Percentiles rank a stretch among this genome's conserved stretches.
These are phyloP conservation scores for Botryotinia globosa DNA, from an alignment of 2,329 filamentous ascomycete species.

Conservation along the genomic window DNA sequence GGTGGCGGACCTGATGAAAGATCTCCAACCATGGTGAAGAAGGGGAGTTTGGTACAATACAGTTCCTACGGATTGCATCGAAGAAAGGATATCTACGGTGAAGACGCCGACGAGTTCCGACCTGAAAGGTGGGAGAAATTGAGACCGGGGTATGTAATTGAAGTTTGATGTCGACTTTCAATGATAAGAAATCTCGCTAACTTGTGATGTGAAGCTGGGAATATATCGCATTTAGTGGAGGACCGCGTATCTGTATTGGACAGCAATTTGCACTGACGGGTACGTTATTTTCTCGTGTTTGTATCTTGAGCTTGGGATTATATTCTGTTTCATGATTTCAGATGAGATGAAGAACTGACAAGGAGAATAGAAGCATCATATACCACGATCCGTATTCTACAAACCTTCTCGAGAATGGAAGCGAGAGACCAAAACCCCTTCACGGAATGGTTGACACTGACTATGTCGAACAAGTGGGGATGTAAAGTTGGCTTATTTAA, in stretches of 20 bases:
- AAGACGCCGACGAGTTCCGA: constrained; percentile 45
- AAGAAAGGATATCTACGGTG: constrained; percentile 59
- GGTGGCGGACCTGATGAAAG: constrained; percentile 40
- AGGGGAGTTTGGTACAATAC: constrained; percentile 29
- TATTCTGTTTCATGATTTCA: background rate
- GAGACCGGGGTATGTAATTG: constrained; percentile 8
- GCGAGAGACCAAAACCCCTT: constrained; percentile 28
- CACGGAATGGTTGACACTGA: constrained; percentile 30
- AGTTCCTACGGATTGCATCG: constrained; percentile 38
- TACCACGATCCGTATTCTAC: constrained; percentile 37
- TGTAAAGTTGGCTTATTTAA: constrained; percentile 24
- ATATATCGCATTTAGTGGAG: constrained; percentile 72
- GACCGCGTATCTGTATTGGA: constrained; percentile 69
- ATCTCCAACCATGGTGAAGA: constrained; percentile 36
- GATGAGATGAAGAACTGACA: constrained; percentile 35
- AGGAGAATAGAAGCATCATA: constrained; percentile 44
- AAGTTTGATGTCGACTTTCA: background rate
- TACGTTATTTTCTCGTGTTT: constrained; percentile 28
- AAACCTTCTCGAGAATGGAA: constrained; percentile 35
- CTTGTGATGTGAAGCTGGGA: constrained; percentile 62
- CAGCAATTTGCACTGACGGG: constrained; percentile 34
- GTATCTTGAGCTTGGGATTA: constrained; percentile 23
- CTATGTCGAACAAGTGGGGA: constrained; percentile 28
- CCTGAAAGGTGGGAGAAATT: constrained; percentile 39
- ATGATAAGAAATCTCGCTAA: background rate